phyloP scores from a whole-genome alignment of 2,329 filamentous ascomycete genomes.

The Exophiala dermatitidis region DNA sequence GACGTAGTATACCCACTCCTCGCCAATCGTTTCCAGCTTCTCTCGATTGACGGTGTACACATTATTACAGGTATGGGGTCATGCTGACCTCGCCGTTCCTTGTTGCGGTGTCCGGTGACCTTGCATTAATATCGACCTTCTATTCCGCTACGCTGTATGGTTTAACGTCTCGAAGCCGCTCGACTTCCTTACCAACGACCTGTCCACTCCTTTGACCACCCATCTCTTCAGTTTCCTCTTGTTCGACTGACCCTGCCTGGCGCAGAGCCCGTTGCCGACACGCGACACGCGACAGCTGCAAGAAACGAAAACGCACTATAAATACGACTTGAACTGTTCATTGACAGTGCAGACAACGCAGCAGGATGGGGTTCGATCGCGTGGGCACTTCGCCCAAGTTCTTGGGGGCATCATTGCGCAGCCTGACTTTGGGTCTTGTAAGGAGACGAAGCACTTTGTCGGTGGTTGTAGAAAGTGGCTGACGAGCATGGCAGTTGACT shows the following conservation, averaged over 20 bases:
- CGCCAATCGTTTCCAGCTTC: neutral
- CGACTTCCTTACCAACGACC: constrained; percentile 5
- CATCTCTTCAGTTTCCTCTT: neutral
- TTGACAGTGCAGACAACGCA: neutral
- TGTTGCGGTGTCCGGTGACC: constrained; percentile 15
- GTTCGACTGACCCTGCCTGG: constrained; percentile 14
- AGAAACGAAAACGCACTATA: neutral
- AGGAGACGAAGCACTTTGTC: constrained; percentile 15
- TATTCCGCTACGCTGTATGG: constrained; percentile 3
- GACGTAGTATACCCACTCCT: neutral
- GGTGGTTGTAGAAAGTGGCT: constrained; percentile 3
- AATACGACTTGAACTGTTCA: neutral
- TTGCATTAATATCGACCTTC: constrained; percentile 5
- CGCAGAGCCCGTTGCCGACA: constrained; percentile 6
- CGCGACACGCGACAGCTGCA: neutral
- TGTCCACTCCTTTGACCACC: constrained; percentile 21
- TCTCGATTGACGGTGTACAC: neutral
- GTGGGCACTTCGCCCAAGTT: constrained; percentile 25
- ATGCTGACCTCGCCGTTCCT: constrained; percentile 1
- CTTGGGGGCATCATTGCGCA: constrained; percentile 32
- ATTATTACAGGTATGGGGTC: neutral
- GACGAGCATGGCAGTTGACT: constrained; percentile 33
- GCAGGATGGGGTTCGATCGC: constrained; percentile 17
- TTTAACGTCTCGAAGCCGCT: constrained; percentile 9
- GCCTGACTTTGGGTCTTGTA: constrained; percentile 38